phyloP scores from a whole-genome alignment of 2,329 filamentous ascomycete genomes.

The Berkeleyomyces basicola region DNA sequence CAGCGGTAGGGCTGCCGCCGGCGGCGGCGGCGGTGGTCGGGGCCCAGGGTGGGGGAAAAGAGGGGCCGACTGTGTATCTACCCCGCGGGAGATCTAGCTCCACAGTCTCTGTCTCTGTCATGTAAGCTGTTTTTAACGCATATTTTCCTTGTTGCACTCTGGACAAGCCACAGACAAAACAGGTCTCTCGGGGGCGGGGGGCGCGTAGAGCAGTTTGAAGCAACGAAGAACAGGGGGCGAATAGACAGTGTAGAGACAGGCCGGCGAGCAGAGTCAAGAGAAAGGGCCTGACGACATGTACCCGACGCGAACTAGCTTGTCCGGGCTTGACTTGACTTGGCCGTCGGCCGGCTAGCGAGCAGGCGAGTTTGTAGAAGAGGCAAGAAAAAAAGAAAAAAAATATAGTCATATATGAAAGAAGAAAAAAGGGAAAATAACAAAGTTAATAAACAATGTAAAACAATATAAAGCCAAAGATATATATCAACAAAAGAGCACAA shows the following conservation, averaged over 20 bases:
- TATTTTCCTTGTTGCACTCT: no score
- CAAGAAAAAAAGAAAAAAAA: neutral
- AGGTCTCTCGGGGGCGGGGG: no score
- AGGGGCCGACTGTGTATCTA: neutral
- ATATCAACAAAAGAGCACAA: neutral
- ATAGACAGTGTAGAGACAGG: no score
- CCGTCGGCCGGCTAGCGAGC: no score
- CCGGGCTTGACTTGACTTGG: no score
- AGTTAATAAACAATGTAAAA: neutral
- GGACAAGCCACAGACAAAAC: no score
- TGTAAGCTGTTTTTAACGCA: no score
- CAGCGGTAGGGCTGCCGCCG: neutral
- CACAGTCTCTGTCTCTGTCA: no score
- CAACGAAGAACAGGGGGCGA: neutral
- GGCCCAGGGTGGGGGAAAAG: neutral
- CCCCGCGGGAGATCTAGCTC: no score
- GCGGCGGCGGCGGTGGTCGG: neutral
- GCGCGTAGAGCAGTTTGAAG: neutral
- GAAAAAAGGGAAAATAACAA: constrained; percentile 1
- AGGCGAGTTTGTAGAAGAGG: neutral
- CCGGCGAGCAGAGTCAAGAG: no score
- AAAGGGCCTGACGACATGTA: no score
- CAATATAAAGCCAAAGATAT: neutral
- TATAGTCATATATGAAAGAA: neutral
- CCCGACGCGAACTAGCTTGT: no score